phyloP scores from a whole-genome alignment of 148 eudicot genomes.

The Rhododendron williamsianum region DNA sequence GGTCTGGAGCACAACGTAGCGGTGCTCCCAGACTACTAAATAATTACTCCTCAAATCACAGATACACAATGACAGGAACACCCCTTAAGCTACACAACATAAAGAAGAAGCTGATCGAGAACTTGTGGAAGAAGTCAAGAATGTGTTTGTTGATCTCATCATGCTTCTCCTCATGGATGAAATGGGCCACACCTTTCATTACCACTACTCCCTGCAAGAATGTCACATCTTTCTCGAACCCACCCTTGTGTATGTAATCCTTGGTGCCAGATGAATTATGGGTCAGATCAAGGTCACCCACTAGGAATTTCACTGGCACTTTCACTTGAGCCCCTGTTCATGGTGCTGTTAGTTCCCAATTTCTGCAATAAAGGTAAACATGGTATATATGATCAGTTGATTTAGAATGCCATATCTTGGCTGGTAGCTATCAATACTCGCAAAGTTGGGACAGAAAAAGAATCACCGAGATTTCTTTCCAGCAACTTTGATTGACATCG shows the following conservation, averaged over 20 bases:
- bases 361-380: slow-evolving; percentile 1
- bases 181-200: slow-evolving; percentile 27
- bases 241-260: slow-evolving; percentile 26
- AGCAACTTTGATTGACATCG: background rate
- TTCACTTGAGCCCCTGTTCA: slow-evolving; percentile 21
- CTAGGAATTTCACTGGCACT: slow-evolving; percentile 18
- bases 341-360: slow-evolving; percentile 26
- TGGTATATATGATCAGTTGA: background rate
- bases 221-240: slow-evolving; percentile 23
- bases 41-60: too few species aligned
- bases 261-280: slow-evolving; percentile 15
- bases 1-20: too few species aligned
- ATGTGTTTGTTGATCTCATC: slow-evolving; percentile 45
- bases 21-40: too few species aligned
- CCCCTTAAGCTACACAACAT: slow-evolving; percentile 7
- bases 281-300: slow-evolving; percentile 23
- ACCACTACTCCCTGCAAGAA: slow-evolving; percentile 19
- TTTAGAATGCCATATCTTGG: background rate
- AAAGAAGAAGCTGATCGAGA: slow-evolving; percentile 12
- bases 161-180: slow-evolving; percentile 26
- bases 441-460: background rate
- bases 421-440: background rate
- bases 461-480: background rate
- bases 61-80: background rate
- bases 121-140: slow-evolving; percentile 25